Base-by-base conservation (phyloP, 768 basidiomycete genomes). In the Kwoniella botswanensis region DNA sequence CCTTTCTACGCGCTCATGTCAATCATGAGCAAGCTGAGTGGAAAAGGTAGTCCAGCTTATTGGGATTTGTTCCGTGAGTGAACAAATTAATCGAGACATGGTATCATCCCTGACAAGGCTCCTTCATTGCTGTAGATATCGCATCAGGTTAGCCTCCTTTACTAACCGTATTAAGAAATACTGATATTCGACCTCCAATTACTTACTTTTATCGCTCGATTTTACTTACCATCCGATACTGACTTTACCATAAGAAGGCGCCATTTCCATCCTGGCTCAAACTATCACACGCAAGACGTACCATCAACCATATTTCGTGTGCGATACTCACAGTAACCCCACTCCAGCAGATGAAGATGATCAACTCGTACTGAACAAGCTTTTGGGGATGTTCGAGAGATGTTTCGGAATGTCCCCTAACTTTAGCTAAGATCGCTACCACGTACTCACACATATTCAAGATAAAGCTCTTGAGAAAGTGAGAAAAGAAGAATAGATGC, bases 51-150 rank as follows among this genome's bases (percentile, higher is more conserved):
- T 61, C 76, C 77, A 13, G 75, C 75, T 13, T 81, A 78, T 68
- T 79, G 76, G 76, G 80, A 81, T 58, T 43, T 79, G 52, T 78
- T 81, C 60, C 69, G 79, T 80, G 65, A 77, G 76, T 56, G 55
- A 7, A 7, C 54, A 11, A 21, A 7, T 12, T 22, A 12, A 46
- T 43, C 43, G 13, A 15, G 12, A 35, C 24, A 42, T 44, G 5
- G 24, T 50, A n/a, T n/a, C n/a, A 35, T 35, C 35, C 6, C 35
- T 35, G 35, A 35, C 35, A 4, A 35, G 3, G 7, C 4, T 4
- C 6, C 35, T 17, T 24, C 9, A 17, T 35, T 17, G 63, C 41
- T 59, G 18, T 60, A 71, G 71, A 67, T 35, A 56, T 68, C 18
- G 58, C 71, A 35, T 71, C 71, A 50, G 71, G 71, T 71, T 22